A percentile compares a stretch with the other conserved stretches of the same genome.
These are phyloP conservation scores for Monilinia vaccinii-corymbosi DNA, from an alignment of 2,329 filamentous ascomycete species.

Conservation along the genomic window DNA sequence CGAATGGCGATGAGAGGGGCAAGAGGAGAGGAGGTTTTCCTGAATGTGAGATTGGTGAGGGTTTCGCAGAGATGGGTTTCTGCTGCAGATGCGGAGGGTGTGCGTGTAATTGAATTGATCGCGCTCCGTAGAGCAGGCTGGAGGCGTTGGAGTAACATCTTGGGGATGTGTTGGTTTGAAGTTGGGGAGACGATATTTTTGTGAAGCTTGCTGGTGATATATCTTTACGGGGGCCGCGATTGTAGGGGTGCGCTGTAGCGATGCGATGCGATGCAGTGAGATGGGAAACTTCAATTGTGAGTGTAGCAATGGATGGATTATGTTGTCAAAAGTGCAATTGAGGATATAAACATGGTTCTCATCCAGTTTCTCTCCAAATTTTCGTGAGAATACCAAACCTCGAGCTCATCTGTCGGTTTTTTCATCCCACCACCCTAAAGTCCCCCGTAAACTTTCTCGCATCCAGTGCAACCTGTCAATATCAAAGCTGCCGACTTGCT, in stretches of 20 bases:
- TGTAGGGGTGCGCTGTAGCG: not conserved
- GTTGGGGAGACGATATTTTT: not conserved
- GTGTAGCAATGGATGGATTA: not conserved
- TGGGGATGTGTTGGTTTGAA: not conserved
- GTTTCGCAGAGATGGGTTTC: constrained; percentile 25
- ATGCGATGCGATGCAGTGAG: too few species aligned
- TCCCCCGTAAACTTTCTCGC: constrained; percentile 6
- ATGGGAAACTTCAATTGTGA: not conserved
- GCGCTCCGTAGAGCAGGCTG: constrained; percentile 36
- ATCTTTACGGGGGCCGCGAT: constrained; percentile 1
- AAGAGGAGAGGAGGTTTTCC: constrained; percentile 4
- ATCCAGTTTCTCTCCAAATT: not conserved
- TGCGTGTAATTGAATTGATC: constrained; percentile 27
- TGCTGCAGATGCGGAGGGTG: not conserved
- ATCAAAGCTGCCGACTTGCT: not conserved
- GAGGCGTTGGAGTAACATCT: constrained; percentile 37
- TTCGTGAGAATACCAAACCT: not conserved
- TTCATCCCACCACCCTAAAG: not conserved
- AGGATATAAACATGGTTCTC: too few species aligned
- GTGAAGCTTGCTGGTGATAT: not conserved
- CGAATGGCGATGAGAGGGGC: constrained; percentile 21
- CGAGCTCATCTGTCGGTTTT: constrained; percentile 4
- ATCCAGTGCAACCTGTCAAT: constrained; percentile 11
- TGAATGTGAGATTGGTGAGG: constrained; percentile 24
- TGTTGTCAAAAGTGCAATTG: not conserved